A percentile compares a stretch with the other conserved stretches of the same genome.
These are phyloP conservation scores for Cymbopogon flexuosus DNA, from an alignment of 202 grass and related monocot species.

Conservation along the genomic window DNA sequence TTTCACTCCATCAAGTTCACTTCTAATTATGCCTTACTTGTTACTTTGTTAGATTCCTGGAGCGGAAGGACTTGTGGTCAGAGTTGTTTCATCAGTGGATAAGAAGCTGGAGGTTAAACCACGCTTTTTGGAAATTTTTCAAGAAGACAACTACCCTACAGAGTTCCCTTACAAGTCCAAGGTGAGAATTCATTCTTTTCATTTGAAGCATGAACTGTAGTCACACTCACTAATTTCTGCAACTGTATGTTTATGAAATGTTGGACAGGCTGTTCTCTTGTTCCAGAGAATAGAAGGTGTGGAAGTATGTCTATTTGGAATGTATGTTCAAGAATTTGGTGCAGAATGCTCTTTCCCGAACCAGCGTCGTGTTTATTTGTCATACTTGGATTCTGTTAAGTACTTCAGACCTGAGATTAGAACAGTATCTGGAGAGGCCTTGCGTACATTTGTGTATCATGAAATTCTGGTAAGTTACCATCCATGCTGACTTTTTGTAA, in stretches of 20 bases:
- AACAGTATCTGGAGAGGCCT: slow-evolving; percentile 78
- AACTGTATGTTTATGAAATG: slow-evolving; percentile 14
- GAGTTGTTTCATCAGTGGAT: slow-evolving; percentile 97
- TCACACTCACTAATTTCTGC: slow-evolving; percentile 10
- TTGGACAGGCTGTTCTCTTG: slow-evolving; percentile 86
- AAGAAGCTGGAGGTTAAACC: slow-evolving; percentile 97
- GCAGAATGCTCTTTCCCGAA: slow-evolving; percentile 79
- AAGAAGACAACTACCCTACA: slow-evolving; percentile 90
- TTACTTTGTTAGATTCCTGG: slow-evolving; percentile 60
- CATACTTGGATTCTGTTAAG: slow-evolving; percentile 98
- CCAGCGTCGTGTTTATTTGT: slow-evolving; percentile 95
- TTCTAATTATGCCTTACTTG: background rate
- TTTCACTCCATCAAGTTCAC: slow-evolving; percentile 3
- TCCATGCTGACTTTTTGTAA: background rate
- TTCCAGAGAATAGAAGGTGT: slow-evolving; percentile 99
- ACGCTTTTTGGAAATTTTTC: slow-evolving; percentile 85
- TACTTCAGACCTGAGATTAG: slow-evolving; percentile 97
- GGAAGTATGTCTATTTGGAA: slow-evolving; percentile 98
- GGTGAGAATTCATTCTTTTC: slow-evolving; percentile 40
- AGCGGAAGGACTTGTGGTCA: slow-evolving; percentile 92
- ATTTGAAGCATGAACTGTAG: slow-evolving; percentile 29
- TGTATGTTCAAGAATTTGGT: slow-evolving; percentile 99
- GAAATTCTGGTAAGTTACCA: slow-evolving; percentile 88
- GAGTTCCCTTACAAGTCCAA: slow-evolving; percentile 96
- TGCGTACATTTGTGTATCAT: slow-evolving; percentile 95